phyloP scores from a whole-genome alignment of 345 rosid genomes.

The Iberis pinnata region DNA sequence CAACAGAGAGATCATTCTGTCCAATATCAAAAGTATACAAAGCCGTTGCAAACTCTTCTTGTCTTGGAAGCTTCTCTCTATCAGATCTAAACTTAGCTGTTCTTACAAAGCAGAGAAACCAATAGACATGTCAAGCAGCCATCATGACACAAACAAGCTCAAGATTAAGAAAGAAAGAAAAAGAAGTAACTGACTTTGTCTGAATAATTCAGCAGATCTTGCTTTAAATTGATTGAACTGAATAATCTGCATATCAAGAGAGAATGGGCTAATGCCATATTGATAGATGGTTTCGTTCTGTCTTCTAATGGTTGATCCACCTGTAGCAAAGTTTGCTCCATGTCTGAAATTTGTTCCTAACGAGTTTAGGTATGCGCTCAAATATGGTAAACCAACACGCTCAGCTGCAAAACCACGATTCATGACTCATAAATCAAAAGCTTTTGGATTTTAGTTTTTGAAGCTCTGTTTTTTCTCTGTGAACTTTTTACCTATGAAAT shows the following conservation, averaged over 20 bases:
- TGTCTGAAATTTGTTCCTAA: conserved; percentile 71
- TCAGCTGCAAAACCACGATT: conserved; percentile 61
- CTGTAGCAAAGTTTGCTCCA: conserved; percentile 90
- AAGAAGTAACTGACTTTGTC: conserved; percentile 36
- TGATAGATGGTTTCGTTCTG: conserved; percentile 81
- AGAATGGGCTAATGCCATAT: conserved; percentile 84
- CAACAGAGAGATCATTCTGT: conserved; percentile 89
- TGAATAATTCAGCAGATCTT: conserved; percentile 45
- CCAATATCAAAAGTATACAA: conserved; percentile 89
- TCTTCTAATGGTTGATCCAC: conserved; percentile 83
- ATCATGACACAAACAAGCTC: background rate
- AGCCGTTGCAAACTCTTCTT: conserved; percentile 71
- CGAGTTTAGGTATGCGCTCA: conserved; percentile 85
- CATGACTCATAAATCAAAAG: background rate
- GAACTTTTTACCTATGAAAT: conserved; percentile 77
- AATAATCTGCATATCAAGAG: conserved; percentile 76
- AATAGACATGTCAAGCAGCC: background rate
- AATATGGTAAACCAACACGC: conserved; percentile 54
- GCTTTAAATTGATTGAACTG: conserved; percentile 70
- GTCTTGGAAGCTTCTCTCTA: conserved; percentile 58
- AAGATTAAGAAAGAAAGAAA: background rate
- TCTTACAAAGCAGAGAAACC: background rate
- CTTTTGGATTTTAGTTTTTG: conserved; percentile 3
- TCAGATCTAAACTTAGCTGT: conserved; percentile 44
- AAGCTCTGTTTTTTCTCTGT: background rate